These are phyloP conservation scores for Cardamine occulta DNA, from an alignment of 345 rosid genomes.

Conservation along the genomic window DNA sequence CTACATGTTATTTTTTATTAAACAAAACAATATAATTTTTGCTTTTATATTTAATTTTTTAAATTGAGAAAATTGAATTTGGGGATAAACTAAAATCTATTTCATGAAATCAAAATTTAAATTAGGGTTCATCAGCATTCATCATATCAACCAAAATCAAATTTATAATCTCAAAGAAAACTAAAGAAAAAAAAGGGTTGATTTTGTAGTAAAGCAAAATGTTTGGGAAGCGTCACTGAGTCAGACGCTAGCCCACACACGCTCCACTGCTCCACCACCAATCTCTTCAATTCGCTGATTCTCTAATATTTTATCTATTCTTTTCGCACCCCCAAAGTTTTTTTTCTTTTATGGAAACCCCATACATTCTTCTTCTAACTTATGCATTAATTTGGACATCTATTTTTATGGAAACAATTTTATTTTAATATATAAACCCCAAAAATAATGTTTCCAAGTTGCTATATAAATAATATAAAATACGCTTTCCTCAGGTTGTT, in stretches of 20 bases:
- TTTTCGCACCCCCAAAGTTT: slow-evolving; percentile 17
- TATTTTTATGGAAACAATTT: background rate
- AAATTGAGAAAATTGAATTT: too few species aligned
- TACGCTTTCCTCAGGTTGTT: background rate
- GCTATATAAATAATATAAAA: background rate
- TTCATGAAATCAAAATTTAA: too few species aligned
- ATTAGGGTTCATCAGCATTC: too few species aligned
- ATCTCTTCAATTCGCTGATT: slow-evolving; percentile 23
- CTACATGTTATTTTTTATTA: too few species aligned
- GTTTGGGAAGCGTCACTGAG: background rate
- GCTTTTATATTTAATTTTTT: too few species aligned
- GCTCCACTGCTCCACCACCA: slow-evolving; percentile 38
- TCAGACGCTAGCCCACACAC: slow-evolving; percentile 24
- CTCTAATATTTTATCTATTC: slow-evolving; percentile 29
- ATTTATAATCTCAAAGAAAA: background rate
- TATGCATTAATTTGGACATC: slow-evolving; percentile 18
- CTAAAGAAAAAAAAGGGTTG: slow-evolving; percentile 11
- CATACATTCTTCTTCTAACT: slow-evolving; percentile 21
- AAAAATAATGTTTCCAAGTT: slow-evolving; percentile 21
- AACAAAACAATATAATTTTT: too few species aligned
- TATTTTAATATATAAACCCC: background rate
- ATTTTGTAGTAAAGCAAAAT: slow-evolving; percentile 38
- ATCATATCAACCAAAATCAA: too few species aligned
- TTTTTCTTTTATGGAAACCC: slow-evolving; percentile 36
- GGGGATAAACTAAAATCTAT: too few species aligned